Evolutionary conservation across 345 rosid species (phyloP), one percentile per base, ranked within the genome.

Genomic region (Arabis alpina): DNA sequence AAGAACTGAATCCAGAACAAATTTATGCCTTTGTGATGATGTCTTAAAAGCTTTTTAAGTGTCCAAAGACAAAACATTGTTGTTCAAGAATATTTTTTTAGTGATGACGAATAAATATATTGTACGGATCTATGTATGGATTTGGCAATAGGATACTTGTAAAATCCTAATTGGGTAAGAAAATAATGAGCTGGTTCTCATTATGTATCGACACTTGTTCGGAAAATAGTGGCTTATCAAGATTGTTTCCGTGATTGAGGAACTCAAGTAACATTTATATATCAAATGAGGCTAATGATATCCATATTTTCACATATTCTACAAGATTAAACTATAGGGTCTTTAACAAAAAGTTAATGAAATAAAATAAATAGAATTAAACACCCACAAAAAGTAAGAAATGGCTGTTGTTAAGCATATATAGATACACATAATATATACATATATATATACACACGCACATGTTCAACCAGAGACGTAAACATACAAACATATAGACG

Each of bases 121-220:
- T 2, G 70, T 68, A 75, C 78, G 78, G 74, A 75, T 68, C 74
- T 54, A 67, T 53, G 64, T 68, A 50, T 73, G 61, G 77, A 50
- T 74, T 73, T 74, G 55, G 72, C 52, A 66, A 58, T 54, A 16
- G 64, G 78, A 59, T 68, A 75, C 78, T 53, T 75, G 78, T 68
- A 54, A 61, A 13, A 12, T 45, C 64, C 34, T 68, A 54, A 75
- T 75, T 68, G 78, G 78, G 69, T 68, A 68, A 61, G 57, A 45
- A 54, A 61, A 34, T 12, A 61, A 54, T 61, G 78, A 68, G 70
- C 73, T 68, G 74, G 56, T 68, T 75, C 51, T 61, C 69, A 61
- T 68, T 34, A 61, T 42, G 39, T 68, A 4, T 45, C 44, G 61
- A 75, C 78, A 75, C 70, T 68, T 75, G 78, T 61, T 39, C 28